A percentile compares a stretch with the other conserved stretches of the same genome.
These are phyloP conservation scores for Pisolithus orientalis DNA, from an alignment of 768 basidiomycete genomes.

Conservation along the genomic window DNA sequence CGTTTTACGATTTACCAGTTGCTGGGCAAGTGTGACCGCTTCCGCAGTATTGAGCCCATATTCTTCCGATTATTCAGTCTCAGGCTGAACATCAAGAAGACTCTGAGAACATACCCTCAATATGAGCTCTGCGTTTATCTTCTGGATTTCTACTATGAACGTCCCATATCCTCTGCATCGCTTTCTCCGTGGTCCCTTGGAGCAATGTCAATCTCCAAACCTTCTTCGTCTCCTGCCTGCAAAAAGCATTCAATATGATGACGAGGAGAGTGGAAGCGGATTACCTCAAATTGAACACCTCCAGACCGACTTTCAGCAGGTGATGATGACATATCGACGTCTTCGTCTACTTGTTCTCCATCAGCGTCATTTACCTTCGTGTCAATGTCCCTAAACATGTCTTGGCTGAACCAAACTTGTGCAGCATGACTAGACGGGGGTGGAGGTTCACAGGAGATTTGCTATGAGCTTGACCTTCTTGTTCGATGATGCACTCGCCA, in stretches of 20 bases:
- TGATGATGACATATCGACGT: constrained; percentile 21
- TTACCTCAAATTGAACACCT: constrained; percentile 24
- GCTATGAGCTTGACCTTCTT: constrained; percentile 53
- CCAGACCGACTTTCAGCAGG: constrained; percentile 27
- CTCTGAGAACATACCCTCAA: constrained; percentile 48
- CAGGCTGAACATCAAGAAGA: background rate
- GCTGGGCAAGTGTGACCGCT: constrained; percentile 86
- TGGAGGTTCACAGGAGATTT: constrained; percentile 33
- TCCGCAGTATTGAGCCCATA: constrained; percentile 82
- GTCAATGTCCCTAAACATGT: constrained; percentile 62
- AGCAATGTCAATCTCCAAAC: constrained; percentile 74
- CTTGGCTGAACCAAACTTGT: constrained; percentile 94
- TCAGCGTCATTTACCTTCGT: constrained; percentile 29
- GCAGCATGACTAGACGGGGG: constrained; percentile 47
- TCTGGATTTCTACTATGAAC: constrained; percentile 74
- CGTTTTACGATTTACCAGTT: constrained; percentile 83
- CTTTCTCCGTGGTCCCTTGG: constrained; percentile 52
- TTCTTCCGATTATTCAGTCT: constrained; percentile 38
- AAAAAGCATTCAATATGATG: constrained; percentile 9
- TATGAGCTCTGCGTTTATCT: constrained; percentile 54
- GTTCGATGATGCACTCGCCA: constrained; percentile 16
- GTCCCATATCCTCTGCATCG: constrained; percentile 69
- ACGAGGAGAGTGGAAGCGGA: background rate
- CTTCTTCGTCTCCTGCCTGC: constrained; percentile 27
- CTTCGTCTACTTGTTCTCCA: constrained; percentile 11